A percentile compares a stretch with the other conserved stretches of the same genome.
Evolutionary conservation across 805 yeast species (phyloP).

Genomic region (Candida germanica): DNA sequence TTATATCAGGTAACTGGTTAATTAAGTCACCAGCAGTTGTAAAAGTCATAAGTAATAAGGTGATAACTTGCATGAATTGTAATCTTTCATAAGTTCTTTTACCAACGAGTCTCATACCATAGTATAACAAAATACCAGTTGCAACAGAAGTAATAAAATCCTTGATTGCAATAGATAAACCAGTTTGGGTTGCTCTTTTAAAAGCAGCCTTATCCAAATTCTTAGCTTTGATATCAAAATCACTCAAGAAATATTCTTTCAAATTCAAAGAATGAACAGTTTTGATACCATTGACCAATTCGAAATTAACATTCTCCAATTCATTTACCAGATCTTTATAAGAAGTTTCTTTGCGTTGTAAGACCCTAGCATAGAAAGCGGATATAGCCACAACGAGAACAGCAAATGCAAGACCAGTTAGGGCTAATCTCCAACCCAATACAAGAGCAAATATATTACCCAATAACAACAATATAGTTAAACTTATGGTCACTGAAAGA

Average conservation of each 20-base stretch:
- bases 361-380: constrained; percentile 45
- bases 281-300: constrained; percentile 54
- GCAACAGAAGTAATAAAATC: constrained; percentile 54
- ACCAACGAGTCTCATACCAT: constrained; percentile 73
- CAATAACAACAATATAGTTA: constrained; percentile 49
- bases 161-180: constrained; percentile 62
- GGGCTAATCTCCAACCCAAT: constrained; percentile 81
- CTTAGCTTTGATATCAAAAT: constrained; percentile 29
- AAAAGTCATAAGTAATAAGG: constrained; percentile 71
- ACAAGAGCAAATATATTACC: constrained; percentile 78
- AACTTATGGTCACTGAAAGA: constrained; percentile 50
- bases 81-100: constrained; percentile 49
- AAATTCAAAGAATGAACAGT: constrained; percentile 62
- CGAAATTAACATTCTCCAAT: constrained; percentile 51
- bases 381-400: constrained; percentile 60
- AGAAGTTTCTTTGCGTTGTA: constrained; percentile 53
- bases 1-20: constrained; percentile 70
- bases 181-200: constrained; percentile 56
- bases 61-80: constrained; percentile 66
- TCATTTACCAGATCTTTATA: constrained; percentile 57
- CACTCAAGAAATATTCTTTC: constrained; percentile 42
- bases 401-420: constrained; percentile 75
- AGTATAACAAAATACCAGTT: constrained; percentile 72
- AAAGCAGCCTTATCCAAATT: constrained; percentile 39
- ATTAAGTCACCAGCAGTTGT: constrained; percentile 59